Percentiles rank a stretch among this genome's conserved stretches.
These are phyloP conservation scores for Angophora floribunda DNA, from an alignment of 345 rosid genomes.

Conservation along the genomic window DNA sequence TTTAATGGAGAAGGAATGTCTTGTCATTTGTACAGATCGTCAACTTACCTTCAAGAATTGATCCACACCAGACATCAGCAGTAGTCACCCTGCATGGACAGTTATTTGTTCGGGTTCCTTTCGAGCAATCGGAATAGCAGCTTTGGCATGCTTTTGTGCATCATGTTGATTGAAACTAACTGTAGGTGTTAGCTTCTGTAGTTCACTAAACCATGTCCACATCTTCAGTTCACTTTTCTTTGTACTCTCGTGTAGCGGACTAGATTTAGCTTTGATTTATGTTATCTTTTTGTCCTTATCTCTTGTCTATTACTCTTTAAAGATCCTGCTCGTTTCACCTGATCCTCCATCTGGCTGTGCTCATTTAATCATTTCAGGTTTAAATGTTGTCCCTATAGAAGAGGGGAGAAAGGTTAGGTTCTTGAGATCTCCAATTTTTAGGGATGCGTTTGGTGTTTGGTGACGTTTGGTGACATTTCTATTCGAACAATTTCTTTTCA, in stretches of 20 bases:
- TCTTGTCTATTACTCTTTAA: background rate
- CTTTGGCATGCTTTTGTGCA: background rate
- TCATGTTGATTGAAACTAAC: background rate
- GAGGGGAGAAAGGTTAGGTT: background rate
- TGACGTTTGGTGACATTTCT: too few species aligned
- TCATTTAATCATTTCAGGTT: background rate
- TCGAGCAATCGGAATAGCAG: slow-evolving; percentile 22
- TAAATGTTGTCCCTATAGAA: background rate
- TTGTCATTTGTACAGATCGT: slow-evolving; percentile 31
- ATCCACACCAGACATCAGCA: slow-evolving; percentile 61
- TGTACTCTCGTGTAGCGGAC: background rate
- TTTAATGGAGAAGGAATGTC: background rate
- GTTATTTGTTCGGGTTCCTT: slow-evolving; percentile 58
- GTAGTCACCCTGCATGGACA: slow-evolving; percentile 74
- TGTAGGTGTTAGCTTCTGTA: background rate
- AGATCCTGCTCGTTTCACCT: background rate
- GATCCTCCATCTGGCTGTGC: background rate
- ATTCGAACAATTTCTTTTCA: too few species aligned
- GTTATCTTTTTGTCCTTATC: background rate
- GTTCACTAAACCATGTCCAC: background rate
- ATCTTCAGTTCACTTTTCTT: background rate
- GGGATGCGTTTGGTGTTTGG: too few species aligned
- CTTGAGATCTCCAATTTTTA: background rate
- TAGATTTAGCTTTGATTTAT: background rate
- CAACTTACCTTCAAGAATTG: slow-evolving; percentile 52